Evolutionary conservation across 352 stramenopile species (phyloP), one percentile per base, ranked within the genome.

Genomic region (Phytophthora europaea): DNA sequence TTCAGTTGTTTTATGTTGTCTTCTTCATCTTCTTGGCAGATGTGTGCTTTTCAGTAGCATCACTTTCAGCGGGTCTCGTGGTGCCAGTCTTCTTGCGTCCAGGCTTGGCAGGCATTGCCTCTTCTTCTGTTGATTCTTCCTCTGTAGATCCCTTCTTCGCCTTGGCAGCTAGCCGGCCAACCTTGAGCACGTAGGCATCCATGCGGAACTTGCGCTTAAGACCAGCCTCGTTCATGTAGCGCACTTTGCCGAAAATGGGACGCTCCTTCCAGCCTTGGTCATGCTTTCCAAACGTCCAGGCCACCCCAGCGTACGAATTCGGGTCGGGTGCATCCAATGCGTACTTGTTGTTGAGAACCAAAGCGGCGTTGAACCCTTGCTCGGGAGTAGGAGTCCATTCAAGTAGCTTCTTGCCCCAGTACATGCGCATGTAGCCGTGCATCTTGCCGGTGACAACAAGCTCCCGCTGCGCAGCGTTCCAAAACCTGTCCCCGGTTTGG

Each of bases 371-470:
- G 26, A 99, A 94, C 6, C 97, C 98, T 70, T 98, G 85, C 40
- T 91, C 76, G 0, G 98, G 98, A 10, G 88, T 90, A 22, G 79
- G 57, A 1, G 98, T 99, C 98, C 98, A 99, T 78, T 99, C 98
- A 16, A 99, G 82, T 57, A 99, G 97, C 79, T 99, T 99, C 83
- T 99, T 99, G 45, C 93, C 98, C 98, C 98, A 99, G 83, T 99
- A 99, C 98, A 99, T 99, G 57, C 97, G 92, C 88, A 97, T 94
- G 76, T 94, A 97, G 72, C 90, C 88, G 72, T 96, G 89, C 87
- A 96, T 94, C 50, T 98, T 98, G 26, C 98, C 98, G 51, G 97
- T 95, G 48, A 87, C 72, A 5, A 99, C 90, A 61, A 99, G 79
- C 73, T 99, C 94, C 18, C 98, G 72, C 79, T 99, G 98, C 22